Percentiles rank a stretch among this genome's conserved stretches.
These are phyloP conservation scores for Dissoconium aciculare DNA, from an alignment of 2,329 filamentous ascomycete genomes.

Conservation along the genomic window DNA sequence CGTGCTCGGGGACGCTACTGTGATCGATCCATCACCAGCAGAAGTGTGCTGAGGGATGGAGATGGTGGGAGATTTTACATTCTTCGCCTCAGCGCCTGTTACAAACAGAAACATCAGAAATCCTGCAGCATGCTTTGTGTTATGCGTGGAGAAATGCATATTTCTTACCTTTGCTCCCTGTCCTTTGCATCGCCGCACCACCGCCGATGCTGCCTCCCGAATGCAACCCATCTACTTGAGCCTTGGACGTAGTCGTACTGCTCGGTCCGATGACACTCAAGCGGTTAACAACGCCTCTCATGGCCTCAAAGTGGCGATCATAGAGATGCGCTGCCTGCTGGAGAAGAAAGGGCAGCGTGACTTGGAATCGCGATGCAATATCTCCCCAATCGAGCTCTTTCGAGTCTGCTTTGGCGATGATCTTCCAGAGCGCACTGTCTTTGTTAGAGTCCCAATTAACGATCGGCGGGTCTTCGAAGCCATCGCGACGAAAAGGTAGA, in stretches of 20 bases:
- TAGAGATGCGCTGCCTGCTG: conserved; percentile 91
- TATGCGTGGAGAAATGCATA: too few species aligned
- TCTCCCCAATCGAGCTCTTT: conserved; percentile 57
- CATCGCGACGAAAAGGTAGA: conserved; percentile 72
- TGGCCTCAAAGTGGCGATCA: conserved; percentile 76
- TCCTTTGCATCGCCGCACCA: conserved; percentile 36
- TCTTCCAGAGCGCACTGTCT: conserved; percentile 78
- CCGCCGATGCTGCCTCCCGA: conserved; percentile 18
- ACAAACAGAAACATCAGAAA: too few species aligned
- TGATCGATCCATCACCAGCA: too few species aligned
- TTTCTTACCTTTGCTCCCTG: conserved; percentile 29
- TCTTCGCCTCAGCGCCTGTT: too few species aligned
- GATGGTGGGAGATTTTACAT: too few species aligned
- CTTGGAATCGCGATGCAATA: conserved; percentile 49
- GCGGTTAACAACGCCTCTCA: conserved; percentile 77
- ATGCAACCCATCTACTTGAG: neutral
- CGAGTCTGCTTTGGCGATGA: conserved; percentile 57
- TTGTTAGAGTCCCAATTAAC: conserved; percentile 81
- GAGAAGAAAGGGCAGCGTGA: conserved; percentile 74
- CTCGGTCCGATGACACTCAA: conserved; percentile 34
- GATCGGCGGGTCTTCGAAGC: conserved; percentile 79
- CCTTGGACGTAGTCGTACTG: conserved; percentile 1
- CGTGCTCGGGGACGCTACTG: neutral
- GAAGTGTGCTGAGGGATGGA: too few species aligned
- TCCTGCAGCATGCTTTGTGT: too few species aligned